Base-by-base conservation (phyloP, 2,329 filamentous ascomycete genomes). In the Fusarium sp. region DNA sequence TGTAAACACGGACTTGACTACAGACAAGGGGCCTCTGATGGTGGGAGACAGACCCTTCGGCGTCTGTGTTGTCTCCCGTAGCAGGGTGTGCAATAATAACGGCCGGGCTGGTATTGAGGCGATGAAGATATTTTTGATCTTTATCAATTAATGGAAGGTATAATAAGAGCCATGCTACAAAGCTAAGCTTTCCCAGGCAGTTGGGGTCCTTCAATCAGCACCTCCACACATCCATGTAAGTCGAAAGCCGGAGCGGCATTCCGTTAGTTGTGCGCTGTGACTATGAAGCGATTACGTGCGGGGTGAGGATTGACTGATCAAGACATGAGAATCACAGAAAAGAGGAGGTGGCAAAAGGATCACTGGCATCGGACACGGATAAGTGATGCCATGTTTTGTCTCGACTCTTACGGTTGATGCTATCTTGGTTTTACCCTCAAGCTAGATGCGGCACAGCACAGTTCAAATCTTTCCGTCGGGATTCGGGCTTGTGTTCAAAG, bases 291-390 rank as follows among this genome's bases (percentile, higher is more conserved):
- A 28, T 28, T 28, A 14, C 40, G 40, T 40, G 39, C 30, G 20
- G 26, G 42, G 42, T 20, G 44, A 59, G 26, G 26, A 23, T 47
- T 26, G 17, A 59, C 44, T 45, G 43, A 60, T 43, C 34, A 32
- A 65, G 44, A 38, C 54, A 65, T 47, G 20, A 54, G 28, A 46
- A 43, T 65, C 53, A 43, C 38, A 34, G n/a, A 28, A 36, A 65
- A 47, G 59, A 65, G 54, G 60, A 65, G 60, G 62, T 65, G 62
- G 54, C 62, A 21, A 65, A 49, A 17, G 9, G 9, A 28, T 36
- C 14, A 20, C 43, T 50, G 19, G 43, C 52, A 57, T 40, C 32
- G 40, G 28, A 23, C 34, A 19, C 34, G 17, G 17, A 36, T 36
- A n/a, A 48, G 20, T 24, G 15, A n/a, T 19, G 8, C 8, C 21